A percentile compares a stretch with the other conserved stretches of the same genome.
Conservation (phyloP, 1,284 basidiomycete species). For the Boletus semigastroideus region DNA sequence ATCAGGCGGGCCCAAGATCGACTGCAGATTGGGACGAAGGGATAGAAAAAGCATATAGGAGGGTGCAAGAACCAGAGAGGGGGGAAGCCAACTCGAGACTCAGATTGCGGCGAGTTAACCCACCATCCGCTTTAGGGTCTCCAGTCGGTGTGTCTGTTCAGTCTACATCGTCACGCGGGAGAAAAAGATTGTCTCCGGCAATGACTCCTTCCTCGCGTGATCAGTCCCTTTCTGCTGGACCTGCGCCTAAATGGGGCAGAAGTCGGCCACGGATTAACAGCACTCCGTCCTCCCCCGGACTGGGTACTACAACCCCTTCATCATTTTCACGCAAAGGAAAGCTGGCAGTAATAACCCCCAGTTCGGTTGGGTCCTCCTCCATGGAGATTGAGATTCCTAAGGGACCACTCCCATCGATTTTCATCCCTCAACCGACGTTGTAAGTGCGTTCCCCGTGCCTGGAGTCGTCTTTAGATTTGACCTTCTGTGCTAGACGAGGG, state of each 20-base stretch:
- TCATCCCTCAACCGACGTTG: constrained; percentile 26
- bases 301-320: constrained; percentile 1
- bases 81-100: constrained; percentile 28
- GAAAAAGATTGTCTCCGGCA: constrained; percentile 19
- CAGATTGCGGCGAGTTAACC: constrained; percentile 20
- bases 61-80: constrained; percentile 28
- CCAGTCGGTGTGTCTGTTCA: constrained; percentile 1
- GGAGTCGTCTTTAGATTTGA: constrained; percentile 2
- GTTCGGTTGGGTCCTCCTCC: constrained; percentile 17
- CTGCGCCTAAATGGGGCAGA: constrained; percentile 11
- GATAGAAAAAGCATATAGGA: constrained; percentile 20
- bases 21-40: constrained; percentile 30
- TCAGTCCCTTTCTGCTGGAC: constrained; percentile 13
- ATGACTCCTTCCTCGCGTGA: constrained; percentile 15
- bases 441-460: constrained; percentile 11
- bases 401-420: constrained; percentile 16
- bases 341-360: constrained; percentile 1
- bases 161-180: constrained; percentile 5
- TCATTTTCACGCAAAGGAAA: constrained; percentile 9
- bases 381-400: constrained; percentile 1
- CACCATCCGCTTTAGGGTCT: constrained; percentile 7
- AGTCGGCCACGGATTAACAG: constrained; percentile 6
- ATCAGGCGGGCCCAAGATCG: constrained; percentile 4
- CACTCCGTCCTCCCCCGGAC: constrained; percentile 12
- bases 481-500: constrained; percentile 23